phyloP scores from a whole-genome alignment of 495 filamentous ascomycete species.

The Durotheca rogersii region DNA sequence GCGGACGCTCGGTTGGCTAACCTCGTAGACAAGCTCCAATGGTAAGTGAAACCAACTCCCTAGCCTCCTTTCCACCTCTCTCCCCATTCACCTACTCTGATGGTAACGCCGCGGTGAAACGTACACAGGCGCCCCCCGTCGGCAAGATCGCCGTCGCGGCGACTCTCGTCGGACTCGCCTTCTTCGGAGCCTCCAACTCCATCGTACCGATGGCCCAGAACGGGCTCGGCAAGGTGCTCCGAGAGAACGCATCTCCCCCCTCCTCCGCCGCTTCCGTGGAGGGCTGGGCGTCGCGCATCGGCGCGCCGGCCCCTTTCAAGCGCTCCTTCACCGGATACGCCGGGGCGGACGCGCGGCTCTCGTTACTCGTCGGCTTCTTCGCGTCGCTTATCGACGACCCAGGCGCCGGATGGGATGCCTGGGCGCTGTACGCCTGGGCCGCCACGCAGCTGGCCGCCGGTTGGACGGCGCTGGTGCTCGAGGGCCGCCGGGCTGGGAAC shows the following conservation, averaged over 20 bases:
- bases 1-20: no score
- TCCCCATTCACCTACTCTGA: no score
- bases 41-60: no score
- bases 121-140: conserved; percentile 8
- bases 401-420: conserved; percentile 41
- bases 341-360: conserved; percentile 46
- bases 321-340: conserved; percentile 54
- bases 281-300: conserved; percentile 9
- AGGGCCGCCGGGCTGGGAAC: conserved; percentile 58
- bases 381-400: conserved; percentile 54
- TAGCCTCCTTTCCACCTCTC: no score
- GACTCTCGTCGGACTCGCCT: conserved; percentile 23
- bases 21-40: no score
- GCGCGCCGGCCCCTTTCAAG: conserved; percentile 28
- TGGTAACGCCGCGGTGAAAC: no score
- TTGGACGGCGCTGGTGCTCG: conserved; percentile 58
- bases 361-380: conserved; percentile 56
- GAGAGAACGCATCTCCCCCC: no score
- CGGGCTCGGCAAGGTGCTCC: conserved; percentile 20
- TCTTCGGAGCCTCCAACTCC: conserved; percentile 29
- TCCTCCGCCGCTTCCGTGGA: no score
- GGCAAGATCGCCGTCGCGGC: conserved; percentile 27
- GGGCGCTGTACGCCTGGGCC: conserved; percentile 52
- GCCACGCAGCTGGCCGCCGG: conserved; percentile 56
- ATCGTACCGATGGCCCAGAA: conserved; percentile 16